Base-by-base conservation (phyloP, 495 filamentous ascomycete genomes). In the Copromyces sp. region DNA sequence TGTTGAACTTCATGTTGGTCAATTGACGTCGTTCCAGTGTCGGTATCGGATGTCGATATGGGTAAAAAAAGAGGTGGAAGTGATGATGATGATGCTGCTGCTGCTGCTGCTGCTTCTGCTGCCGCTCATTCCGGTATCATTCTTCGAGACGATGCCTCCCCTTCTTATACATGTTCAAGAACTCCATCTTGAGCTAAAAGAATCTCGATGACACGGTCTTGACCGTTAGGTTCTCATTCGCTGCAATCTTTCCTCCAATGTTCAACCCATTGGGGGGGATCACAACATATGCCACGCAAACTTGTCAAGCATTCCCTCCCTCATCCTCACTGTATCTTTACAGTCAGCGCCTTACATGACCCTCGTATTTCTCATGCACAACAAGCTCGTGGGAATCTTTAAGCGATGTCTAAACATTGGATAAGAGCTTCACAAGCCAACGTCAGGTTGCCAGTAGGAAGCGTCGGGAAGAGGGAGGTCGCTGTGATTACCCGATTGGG, bases 1-100 rank as follows among this genome's bases (percentile, higher is more conserved):
- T 17, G 7, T 41, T 20, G 70, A 74, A 68, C 53, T 74, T 75
- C 74, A 75, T 75, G 16, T 68, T 72, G 74, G n/a, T n/a, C n/a
- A n/a, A 5, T 41, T 61, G 74, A 45, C 40, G 17, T 42, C 29
- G 41, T 7, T 71, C 29, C 9, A 42, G 16, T 14, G 2, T 17
- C 38, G 3, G 44, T 11, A 8, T 11, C 3, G 6, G 0, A 35
- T 3, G 2, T n/a, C 4, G 7, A 24, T 12, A 14, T 32, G 39
- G 20, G 32, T n/a, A n/a, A n/a, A n/a, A n/a, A n/a, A 39, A 47
- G 32, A 45, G 37, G 45, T 39, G 7, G 32, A 41, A 42, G 38
- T 68, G 74, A 39, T 71, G 41, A 12, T 71, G 69, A n/a, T n/a
- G n/a, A n/a, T n/a, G n/a, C n/a, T n/a, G n/a, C n/a, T n/a, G n/a